Percentiles rank a stretch among this genome's conserved stretches.
These are phyloP conservation scores for Bisporella sp. DNA, from an alignment of 2,329 filamentous ascomycete species.

Conservation along the genomic window DNA sequence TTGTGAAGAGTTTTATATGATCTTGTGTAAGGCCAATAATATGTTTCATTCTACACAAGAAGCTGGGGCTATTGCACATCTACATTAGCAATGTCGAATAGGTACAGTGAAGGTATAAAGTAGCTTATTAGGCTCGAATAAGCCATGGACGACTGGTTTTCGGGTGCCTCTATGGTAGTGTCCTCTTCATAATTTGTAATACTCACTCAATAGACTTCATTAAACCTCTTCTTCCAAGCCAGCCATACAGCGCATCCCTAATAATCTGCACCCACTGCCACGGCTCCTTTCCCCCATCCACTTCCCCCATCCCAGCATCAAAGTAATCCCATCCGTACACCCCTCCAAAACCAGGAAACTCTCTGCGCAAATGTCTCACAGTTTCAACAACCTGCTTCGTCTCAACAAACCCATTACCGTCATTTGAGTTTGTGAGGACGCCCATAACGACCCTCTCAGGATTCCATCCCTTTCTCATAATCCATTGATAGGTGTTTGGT, in stretches of 20 bases:
- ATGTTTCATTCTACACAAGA: too few relatives aligned
- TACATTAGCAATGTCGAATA: too few relatives aligned
- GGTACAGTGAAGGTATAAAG: too few relatives aligned
- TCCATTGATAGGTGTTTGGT: conserved; percentile 3
- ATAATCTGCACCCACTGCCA: conserved; percentile 8
- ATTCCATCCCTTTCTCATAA: conserved; percentile 8
- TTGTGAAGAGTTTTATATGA: too few relatives aligned
- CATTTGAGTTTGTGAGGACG: conserved; percentile 1
- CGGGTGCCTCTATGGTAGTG: too few relatives aligned
- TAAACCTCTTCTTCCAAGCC: neutral
- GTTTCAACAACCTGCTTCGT: conserved; percentile 19
- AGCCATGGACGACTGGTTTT: too few relatives aligned
- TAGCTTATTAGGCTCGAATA: too few relatives aligned
- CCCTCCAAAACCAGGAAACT: conserved; percentile 10
- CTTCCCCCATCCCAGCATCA: conserved; percentile 37
- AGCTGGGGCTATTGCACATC: too few relatives aligned
- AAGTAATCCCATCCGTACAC: conserved; percentile 46
- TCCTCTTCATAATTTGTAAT: too few relatives aligned
- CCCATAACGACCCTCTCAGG: conserved; percentile 7
- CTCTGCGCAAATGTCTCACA: conserved; percentile 23
- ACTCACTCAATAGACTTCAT: too few relatives aligned
- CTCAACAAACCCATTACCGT: conserved; percentile 6
- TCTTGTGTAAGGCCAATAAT: too few relatives aligned
- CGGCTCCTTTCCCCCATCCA: conserved; percentile 41
- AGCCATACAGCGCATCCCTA: conserved; percentile 1